Evolutionary conservation across 805 yeast species (phyloP), one percentile per base, ranked within the genome.

Genomic region (Hanseniaspora clermontiae): DNA sequence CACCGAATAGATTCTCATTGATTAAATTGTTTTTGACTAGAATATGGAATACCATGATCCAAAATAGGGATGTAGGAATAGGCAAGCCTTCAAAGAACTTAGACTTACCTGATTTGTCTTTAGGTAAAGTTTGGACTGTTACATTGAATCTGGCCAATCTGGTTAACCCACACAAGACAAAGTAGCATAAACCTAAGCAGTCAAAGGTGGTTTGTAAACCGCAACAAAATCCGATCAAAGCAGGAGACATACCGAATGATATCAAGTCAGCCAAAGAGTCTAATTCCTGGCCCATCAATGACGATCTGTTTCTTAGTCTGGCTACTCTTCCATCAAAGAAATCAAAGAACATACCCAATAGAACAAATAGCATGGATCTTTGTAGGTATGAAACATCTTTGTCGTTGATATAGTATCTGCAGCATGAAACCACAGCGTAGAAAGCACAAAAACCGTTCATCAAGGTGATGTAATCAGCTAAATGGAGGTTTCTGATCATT

Each of bases 251-350:
- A 60, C 97, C 95, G 68, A 93, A 93, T 12, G 96, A 87, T 39
- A 91, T 79, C 64, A 93, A 79, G 71, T 93, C 98, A 24, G 98
- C 98, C 63, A 93, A 77, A 1, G 97, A 90, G 68, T 93, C 98
- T 64, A 93, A 79, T 72, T 93, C 98, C 71, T 93, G 97, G 59
- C 98, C 98, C 86, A 93, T 87, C 56, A 93, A 76, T 12, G 95
- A 84, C 2, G 95, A 80, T 72, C 90, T 88, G 68, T 89, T 85
- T 72, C 96, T 80, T 72, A 93, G 78, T 66, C 98, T 79, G 4
- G 98, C 98, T 8, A 91, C 98, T 64, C 95, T 81, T 38, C 98
- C 98, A 68, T 93, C 98, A 68, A 93, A 86, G 68, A 93, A 89
- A 70, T 91, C 98, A 69, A 91, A 91, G 67, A 93, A 88, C 65